Conservation (phyloP, 2,329 filamentous ascomycete species). For the Fusarium sp. region DNA sequence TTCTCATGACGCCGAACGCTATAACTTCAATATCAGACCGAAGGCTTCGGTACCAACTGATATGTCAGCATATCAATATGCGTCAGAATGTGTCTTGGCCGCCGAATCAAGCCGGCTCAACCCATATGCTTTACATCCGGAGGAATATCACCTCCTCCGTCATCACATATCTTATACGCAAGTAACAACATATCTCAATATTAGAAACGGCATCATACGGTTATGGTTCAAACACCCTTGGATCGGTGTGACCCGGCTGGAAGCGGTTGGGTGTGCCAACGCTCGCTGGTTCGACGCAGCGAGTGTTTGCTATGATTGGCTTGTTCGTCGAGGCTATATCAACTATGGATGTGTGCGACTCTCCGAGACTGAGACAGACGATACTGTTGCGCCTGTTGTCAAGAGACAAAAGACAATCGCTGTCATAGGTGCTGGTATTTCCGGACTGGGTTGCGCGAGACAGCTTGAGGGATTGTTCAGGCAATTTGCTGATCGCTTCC, state of each 20-base stretch:
- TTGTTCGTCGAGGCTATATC: constrained; percentile 90
- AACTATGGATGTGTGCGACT: constrained; percentile 92
- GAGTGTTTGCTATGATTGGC: constrained; percentile 90
- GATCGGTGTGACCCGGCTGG: constrained; percentile 80
- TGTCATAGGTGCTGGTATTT: constrained; percentile 92
- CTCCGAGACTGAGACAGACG: constrained; percentile 52
- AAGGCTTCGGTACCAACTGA: constrained; percentile 85
- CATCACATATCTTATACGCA: constrained; percentile 86
- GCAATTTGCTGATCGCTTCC: constrained; percentile 78
- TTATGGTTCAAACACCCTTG: constrained; percentile 90
- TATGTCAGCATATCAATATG: constrained; percentile 79
- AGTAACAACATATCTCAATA: constrained; percentile 95
- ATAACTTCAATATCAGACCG: constrained; percentile 69
- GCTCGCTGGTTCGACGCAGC: constrained; percentile 89
- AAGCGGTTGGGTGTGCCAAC: constrained; percentile 91
- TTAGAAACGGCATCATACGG: constrained; percentile 91
- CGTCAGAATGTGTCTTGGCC: constrained; percentile 88
- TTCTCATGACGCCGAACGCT: constrained; percentile 47
- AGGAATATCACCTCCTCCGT: constrained; percentile 83
- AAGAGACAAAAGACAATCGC: constrained; percentile 77
- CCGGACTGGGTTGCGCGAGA: constrained; percentile 89
- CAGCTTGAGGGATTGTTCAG: constrained; percentile 87
- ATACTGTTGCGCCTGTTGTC: constrained; percentile 48
- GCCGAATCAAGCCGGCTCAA: constrained; percentile 90
- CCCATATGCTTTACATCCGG: constrained; percentile 85